Evolutionary conservation across 371 early-diverging fungal species (phyloP).

Genomic region (Mucor piriformis): DNA sequence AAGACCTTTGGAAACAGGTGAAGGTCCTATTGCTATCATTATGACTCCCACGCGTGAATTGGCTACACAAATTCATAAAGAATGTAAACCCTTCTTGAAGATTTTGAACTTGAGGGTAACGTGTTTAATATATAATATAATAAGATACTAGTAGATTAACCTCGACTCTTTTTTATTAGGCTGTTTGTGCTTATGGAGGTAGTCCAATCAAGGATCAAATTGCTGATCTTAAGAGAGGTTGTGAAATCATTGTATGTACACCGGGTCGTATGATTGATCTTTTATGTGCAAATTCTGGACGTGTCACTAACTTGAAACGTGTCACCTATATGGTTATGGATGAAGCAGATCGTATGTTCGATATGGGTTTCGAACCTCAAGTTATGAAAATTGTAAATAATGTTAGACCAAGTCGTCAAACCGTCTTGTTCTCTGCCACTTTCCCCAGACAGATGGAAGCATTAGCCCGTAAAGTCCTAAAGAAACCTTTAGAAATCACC

Average conservation of each 20-base stretch:
- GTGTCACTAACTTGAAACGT: slow-evolving; percentile 91
- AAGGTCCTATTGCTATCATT: slow-evolving; percentile 95
- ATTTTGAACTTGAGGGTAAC: slow-evolving; percentile 67
- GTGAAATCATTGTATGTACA: slow-evolving; percentile 98
- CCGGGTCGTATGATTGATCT: slow-evolving; percentile 99
- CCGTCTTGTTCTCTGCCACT: slow-evolving; percentile 95
- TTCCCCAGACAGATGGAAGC: slow-evolving; percentile 98
- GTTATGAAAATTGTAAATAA: slow-evolving; percentile 96
- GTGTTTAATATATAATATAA: background rate
- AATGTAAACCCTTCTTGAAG: slow-evolving; percentile 88
- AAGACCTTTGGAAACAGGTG: slow-evolving; percentile 77
- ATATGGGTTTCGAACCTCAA: slow-evolving; percentile 99
- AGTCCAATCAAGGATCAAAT: slow-evolving; percentile 98
- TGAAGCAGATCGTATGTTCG: slow-evolving; percentile 98
- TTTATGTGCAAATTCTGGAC: slow-evolving; percentile 93
- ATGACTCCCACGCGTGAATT: slow-evolving; percentile 99
- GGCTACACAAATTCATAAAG: slow-evolving; percentile 96
- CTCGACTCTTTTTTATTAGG: slow-evolving; percentile 38
- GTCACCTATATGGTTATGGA: slow-evolving; percentile 98
- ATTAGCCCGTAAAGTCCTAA: slow-evolving; percentile 90
- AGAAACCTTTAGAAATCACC: slow-evolving; percentile 90
- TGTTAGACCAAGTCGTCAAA: slow-evolving; percentile 93
- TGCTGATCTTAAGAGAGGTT: slow-evolving; percentile 96
- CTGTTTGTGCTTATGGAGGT: slow-evolving; percentile 98
- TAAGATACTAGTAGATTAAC: too few species aligned